These are phyloP conservation scores for Oleoguttula mirabilis DNA, from an alignment of 495 filamentous ascomycete species.

Conservation along the genomic window DNA sequence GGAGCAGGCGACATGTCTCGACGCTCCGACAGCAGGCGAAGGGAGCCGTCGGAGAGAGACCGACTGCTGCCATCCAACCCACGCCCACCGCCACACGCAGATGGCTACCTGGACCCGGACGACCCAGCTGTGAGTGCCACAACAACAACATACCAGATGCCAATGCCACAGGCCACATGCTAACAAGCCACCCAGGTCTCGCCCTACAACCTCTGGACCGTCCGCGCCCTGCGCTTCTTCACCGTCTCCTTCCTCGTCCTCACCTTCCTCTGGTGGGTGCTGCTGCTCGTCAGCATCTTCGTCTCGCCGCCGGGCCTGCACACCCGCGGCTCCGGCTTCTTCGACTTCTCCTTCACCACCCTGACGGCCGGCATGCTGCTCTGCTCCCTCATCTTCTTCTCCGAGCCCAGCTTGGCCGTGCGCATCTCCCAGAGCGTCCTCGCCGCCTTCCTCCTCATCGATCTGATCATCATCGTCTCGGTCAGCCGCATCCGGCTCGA, in stretches of 20 bases:
- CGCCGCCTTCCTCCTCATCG: slow-evolving; percentile 58
- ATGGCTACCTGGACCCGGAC: slow-evolving; percentile 73
- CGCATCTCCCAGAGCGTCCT: slow-evolving; percentile 55
- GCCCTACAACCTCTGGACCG: slow-evolving; percentile 87
- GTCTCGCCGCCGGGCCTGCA: slow-evolving; percentile 77
- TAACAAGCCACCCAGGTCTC: no score
- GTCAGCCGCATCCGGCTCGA: slow-evolving; percentile 62
- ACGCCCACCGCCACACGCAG: slow-evolving; percentile 38
- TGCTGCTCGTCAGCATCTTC: slow-evolving; percentile 76
- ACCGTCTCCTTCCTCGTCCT: slow-evolving; percentile 61
- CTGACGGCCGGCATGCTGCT: slow-evolving; percentile 61
- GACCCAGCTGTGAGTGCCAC: slow-evolving; percentile 74
- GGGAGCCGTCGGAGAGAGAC: slow-evolving; percentile 58
- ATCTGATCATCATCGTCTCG: slow-evolving; percentile 65
- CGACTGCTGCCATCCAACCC: slow-evolving; percentile 45
- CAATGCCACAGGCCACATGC: no score
- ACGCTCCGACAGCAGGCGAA: slow-evolving; percentile 10
- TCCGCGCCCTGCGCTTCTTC: slow-evolving; percentile 62
- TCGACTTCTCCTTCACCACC: slow-evolving; percentile 50
- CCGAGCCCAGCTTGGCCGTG: slow-evolving; percentile 64
- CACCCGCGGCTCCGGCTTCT: slow-evolving; percentile 80
- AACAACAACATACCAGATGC: no score
- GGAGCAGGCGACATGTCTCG: slow-evolving; percentile 17
- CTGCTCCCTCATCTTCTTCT: slow-evolving; percentile 73
- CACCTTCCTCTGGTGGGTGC: slow-evolving; percentile 80